Evolutionary conservation across 2,329 filamentous ascomycete genomes (phyloP), one percentile per base, ranked within the genome.

Genomic region (Penicillium brevicompactum): DNA sequence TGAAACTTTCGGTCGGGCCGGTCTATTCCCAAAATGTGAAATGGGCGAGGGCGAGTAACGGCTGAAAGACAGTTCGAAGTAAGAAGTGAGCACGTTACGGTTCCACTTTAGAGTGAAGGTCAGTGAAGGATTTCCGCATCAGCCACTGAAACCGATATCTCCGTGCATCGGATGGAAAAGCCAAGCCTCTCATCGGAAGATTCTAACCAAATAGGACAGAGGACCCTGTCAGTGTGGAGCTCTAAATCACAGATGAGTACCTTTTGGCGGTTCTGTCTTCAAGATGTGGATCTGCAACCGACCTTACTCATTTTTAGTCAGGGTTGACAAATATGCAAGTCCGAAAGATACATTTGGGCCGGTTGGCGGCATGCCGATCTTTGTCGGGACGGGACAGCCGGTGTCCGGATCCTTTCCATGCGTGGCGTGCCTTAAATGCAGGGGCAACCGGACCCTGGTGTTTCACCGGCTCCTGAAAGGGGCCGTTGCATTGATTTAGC

Each of bases 391-490:
- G 30, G 43, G 43, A 31, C 31, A 31, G 41, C 41, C 41, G 41
- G 41, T n/a, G 21, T 45, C 14, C 43, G 24, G 43, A 16, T 16
- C 18, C 43, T 45, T 16, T 45, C 11, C 9, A 32, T 24, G 27
- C 41, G 37, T 34, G 49, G 34, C 49, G 32, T 56, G 37, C 27
- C 45, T 46, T 16, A 46, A 46, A 46, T 53, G 54, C 49, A 53
- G 54, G 48, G 32, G 40, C 11, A 27, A 22, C 32, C 46, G 32
- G 42, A 31, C 40, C 16, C 30, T 27, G 27, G 27, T 6, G 22
- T 45, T 52, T 56, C 54, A 56, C 54, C 54, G 46, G 30, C 3
- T 41, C 37, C 46, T 50, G 3, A 34, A 53, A 47, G 27, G 43
- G 46, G 49, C 22, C 7, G 31, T n/a, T 11, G 45, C 10, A 13